phyloP scores from a whole-genome alignment of 176 grass and related monocot genomes.

The Lolium perenne region DNA sequence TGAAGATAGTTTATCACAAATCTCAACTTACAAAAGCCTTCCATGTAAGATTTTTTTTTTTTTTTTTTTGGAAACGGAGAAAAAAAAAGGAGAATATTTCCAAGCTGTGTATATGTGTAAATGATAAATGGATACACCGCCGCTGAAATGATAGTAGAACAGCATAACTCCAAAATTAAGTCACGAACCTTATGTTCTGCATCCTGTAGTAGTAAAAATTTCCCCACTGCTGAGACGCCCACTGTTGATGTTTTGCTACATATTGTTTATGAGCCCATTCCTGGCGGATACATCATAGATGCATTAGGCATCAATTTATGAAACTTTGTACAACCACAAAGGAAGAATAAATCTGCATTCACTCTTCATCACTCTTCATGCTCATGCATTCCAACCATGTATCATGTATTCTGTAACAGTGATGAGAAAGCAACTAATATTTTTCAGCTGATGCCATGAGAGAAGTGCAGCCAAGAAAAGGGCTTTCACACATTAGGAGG shows the following conservation, averaged over 20 bases:
- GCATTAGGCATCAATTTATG: background rate
- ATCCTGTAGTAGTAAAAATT: slow-evolving; percentile 99
- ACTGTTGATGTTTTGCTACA: slow-evolving; percentile 94
- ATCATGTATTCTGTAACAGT: background rate
- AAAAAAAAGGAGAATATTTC: background rate
- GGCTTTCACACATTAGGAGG: background rate
- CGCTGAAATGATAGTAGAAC: background rate
- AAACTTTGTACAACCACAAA: background rate
- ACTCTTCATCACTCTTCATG: slow-evolving; percentile 22
- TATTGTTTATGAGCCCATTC: slow-evolving; percentile 98
- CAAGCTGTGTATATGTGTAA: background rate
- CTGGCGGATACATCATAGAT: slow-evolving; percentile 35
- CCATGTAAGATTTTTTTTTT: background rate
- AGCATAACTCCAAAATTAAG: slow-evolving; percentile 24
- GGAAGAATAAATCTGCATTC: slow-evolving; percentile 12
- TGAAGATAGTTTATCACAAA: slow-evolving; percentile 26
- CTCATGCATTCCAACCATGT: background rate
- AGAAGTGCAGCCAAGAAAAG: background rate
- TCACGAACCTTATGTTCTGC: slow-evolving; percentile 85
- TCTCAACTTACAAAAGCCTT: slow-evolving; percentile 19
- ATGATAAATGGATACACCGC: slow-evolving; percentile 18
- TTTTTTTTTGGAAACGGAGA: background rate
- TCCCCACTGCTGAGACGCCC: slow-evolving; percentile 98
- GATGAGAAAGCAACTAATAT: slow-evolving; percentile 17
- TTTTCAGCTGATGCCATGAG: background rate